Conservation (phyloP, 257 asterid species). For the Nicotiana tabacum region DNA sequence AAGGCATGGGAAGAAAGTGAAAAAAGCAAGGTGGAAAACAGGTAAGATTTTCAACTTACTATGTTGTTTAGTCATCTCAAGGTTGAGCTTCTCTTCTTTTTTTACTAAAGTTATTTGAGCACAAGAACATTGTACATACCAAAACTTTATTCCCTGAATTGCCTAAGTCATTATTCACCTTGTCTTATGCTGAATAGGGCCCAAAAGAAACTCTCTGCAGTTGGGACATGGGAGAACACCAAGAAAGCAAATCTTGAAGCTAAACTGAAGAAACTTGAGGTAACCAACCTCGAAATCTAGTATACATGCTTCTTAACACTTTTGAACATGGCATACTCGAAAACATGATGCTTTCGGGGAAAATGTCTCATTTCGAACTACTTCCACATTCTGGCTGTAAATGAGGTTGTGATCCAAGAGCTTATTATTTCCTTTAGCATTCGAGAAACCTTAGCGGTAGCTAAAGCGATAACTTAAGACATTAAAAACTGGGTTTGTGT, state of each 20-base stretch:
- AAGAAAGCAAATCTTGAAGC: slow-evolving; percentile 68
- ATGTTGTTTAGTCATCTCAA: background rate
- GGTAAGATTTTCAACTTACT: slow-evolving; percentile 36
- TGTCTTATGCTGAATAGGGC: slow-evolving; percentile 40
- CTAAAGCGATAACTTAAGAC: background rate
- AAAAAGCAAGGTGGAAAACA: slow-evolving; percentile 68
- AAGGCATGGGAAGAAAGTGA: slow-evolving; percentile 90
- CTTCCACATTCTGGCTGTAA: background rate
- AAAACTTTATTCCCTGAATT: background rate
- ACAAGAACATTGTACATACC: background rate
- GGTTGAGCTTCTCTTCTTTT: background rate
- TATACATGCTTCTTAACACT: background rate
- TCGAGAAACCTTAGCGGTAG: background rate
- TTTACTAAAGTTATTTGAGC: background rate
- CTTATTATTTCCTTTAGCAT: background rate
- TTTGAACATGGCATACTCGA: background rate
- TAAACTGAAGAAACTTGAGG: slow-evolving; percentile 63
- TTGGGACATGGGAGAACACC: slow-evolving; percentile 74
- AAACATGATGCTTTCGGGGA: background rate
- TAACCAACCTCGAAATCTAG: slow-evolving; percentile 11
- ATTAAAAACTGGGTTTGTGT: background rate
- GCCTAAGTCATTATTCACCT: background rate
- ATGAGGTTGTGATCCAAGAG: background rate
- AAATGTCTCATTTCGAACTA: background rate
- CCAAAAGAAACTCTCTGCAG: slow-evolving; percentile 58